A percentile compares a stretch with the other conserved stretches of the same genome.
phyloP scores from a whole-genome alignment of 441 rosid genomes.

The Aquilaria agallochum region DNA sequence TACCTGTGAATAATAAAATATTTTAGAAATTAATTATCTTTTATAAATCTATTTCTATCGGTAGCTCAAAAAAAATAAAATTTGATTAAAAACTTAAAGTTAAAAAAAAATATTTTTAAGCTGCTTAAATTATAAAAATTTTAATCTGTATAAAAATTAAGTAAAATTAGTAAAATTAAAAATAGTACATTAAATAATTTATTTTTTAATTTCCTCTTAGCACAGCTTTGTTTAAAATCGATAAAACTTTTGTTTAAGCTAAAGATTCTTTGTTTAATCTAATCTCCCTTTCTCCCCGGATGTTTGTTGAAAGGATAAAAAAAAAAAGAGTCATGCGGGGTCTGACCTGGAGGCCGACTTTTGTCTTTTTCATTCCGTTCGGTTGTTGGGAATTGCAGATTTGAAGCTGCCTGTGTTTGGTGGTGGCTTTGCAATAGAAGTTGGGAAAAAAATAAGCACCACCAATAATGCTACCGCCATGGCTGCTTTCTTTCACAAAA shows the following conservation, averaged over 20 bases:
- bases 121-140: too few species aligned
- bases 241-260: background rate
- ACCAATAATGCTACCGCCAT: background rate
- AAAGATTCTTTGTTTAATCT: background rate
- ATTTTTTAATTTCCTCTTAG: too few species aligned
- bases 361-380: slow-evolving; percentile 21
- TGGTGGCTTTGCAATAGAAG: slow-evolving; percentile 2
- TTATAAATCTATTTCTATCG: too few species aligned
- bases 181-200: too few species aligned
- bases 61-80: too few species aligned
- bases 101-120: too few species aligned
- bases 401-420: background rate
- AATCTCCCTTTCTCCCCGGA: background rate
- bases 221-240: background rate
- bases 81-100: too few species aligned
- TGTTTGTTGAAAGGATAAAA: background rate
- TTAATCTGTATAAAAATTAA: too few species aligned
- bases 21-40: too few species aligned
- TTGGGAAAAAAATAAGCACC: too few species aligned
- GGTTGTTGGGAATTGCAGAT: slow-evolving; percentile 3
- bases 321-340: slow-evolving; percentile 21
- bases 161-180: too few species aligned
- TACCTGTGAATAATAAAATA: too few species aligned
- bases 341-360: slow-evolving; percentile 19
- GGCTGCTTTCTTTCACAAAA: background rate